Percentiles rank a stretch among this genome's conserved stretches.
phyloP scores from a whole-genome alignment of 257 asterid species.

The Petunia secreta region DNA sequence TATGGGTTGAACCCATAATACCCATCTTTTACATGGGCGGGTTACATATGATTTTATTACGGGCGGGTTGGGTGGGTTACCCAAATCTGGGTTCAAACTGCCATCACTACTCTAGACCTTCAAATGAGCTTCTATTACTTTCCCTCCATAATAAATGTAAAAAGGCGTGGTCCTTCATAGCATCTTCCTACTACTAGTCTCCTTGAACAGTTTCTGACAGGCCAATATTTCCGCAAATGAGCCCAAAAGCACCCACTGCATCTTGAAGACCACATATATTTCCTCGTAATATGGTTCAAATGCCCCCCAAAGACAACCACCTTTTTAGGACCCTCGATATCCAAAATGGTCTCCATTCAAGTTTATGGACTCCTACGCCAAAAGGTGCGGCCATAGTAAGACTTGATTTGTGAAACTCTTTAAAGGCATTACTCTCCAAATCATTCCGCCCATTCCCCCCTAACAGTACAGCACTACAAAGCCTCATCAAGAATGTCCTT shows the following conservation, averaged over 20 bases:
- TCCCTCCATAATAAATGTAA: background rate
- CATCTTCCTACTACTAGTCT: background rate
- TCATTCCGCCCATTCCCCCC: background rate
- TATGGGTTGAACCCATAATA: too few species aligned
- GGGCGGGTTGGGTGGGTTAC: too few species aligned
- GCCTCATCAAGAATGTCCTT: background rate
- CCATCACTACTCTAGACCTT: background rate
- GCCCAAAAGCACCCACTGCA: background rate
- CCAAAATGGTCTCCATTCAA: too few species aligned
- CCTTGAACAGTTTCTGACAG: background rate
- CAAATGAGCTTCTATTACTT: background rate
- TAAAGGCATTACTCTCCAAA: background rate
- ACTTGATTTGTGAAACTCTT: too few species aligned
- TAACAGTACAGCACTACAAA: background rate
- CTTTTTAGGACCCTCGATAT: too few species aligned
- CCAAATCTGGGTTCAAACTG: too few species aligned
- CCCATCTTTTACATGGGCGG: too few species aligned
- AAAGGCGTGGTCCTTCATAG: background rate
- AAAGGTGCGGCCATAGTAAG: too few species aligned
- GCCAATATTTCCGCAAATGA: background rate
- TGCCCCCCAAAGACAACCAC: too few species aligned
- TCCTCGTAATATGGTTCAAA: too few species aligned
- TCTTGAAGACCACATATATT: background rate
- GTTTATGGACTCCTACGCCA: background rate
- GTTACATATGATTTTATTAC: too few species aligned